phyloP scores from a whole-genome alignment of 2,329 filamentous ascomycete species.

The Didymella lethalis region DNA sequence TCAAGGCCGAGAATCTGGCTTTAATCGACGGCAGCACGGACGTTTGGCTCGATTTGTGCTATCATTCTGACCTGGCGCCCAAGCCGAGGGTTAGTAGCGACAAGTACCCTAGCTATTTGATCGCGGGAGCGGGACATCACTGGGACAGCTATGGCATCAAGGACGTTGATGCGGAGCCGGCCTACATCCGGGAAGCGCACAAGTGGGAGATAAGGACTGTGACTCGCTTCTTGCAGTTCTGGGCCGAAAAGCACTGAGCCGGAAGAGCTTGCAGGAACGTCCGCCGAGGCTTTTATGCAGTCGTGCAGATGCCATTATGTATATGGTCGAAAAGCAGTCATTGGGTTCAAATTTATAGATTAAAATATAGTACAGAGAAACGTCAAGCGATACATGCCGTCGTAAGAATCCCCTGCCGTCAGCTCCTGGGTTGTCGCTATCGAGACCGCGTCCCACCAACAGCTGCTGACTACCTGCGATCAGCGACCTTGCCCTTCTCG shows the following conservation, averaged over 20 bases:
- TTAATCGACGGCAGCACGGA: slow-evolving; percentile 63
- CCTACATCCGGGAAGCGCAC: slow-evolving; percentile 61
- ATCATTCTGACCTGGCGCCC: slow-evolving; percentile 57
- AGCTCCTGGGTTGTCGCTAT: too few relatives aligned
- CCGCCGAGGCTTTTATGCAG: background rate
- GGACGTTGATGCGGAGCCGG: slow-evolving; percentile 57
- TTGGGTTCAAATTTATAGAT: background rate
- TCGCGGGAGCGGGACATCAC: slow-evolving; percentile 61
- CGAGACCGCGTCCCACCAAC: background rate
- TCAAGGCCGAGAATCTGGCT: slow-evolving; percentile 58
- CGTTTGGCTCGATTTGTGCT: slow-evolving; percentile 62
- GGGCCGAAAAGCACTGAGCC: slow-evolving; percentile 19
- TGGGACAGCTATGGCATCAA: slow-evolving; percentile 57
- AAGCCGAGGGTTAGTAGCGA: slow-evolving; percentile 50
- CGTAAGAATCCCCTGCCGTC: background rate
- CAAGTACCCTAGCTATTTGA: slow-evolving; percentile 59
- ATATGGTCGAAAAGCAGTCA: background rate
- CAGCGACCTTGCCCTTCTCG: background rate
- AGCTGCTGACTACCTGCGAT: background rate
- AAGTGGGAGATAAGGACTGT: slow-evolving; percentile 60
- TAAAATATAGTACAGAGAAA: background rate
- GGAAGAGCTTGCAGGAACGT: background rate
- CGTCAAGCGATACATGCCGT: background rate
- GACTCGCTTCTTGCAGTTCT: slow-evolving; percentile 41
- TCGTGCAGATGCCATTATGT: background rate